Base-by-base conservation (phyloP, 2,329 filamentous ascomycete genomes). In the Aureobasidium sp. region DNA sequence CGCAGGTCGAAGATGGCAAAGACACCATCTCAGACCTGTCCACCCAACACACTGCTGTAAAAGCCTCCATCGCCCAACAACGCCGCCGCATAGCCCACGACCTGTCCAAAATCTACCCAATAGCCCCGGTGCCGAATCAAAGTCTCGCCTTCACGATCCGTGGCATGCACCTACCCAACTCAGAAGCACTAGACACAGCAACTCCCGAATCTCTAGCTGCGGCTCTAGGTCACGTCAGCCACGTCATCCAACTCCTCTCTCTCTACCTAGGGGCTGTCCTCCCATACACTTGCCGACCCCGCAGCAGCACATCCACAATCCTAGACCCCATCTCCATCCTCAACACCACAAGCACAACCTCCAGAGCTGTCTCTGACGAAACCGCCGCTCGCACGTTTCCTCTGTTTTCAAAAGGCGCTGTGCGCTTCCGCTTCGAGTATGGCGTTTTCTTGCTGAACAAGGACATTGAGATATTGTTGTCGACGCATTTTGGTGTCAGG, bases 361-460 rank as follows among this genome's bases (percentile, higher is more conserved):
- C 64, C 15, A 62, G 64, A 10, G 49, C 64, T 10, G 2, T 17
- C 29, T 49, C 58, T 13, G 35, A 66, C 51, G 68, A 68, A 37
- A 60, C 55, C 1, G 63, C 62, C 19, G 60, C 35, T 13, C 77
- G 65, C 70, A 82, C 60, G 35, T 99, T 95, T 67, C 94, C 94
- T 0, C 80, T 99, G 0, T 92, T 92, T 73, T 74, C 88, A 76
- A 79, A 78, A 62, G 81, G 82, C 69, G 81, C 83, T 2, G 84
- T 90, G 0, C 84, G 91, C 47, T 97, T 93, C 76, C 86, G 93
- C 2, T 97, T 97, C 73, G 93, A 97, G 68, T 99, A 97, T 71
- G 94, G 81, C 11, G 94, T 96, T 70, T 99, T 97, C 68, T 77
- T 97, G n/a, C 81, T 99, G 15, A 97, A 97, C 76, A 96, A 97